Evolutionary conservation across 176 grass and related monocot genomes (phyloP).

Genomic region (Cenchrus purpureus): DNA sequence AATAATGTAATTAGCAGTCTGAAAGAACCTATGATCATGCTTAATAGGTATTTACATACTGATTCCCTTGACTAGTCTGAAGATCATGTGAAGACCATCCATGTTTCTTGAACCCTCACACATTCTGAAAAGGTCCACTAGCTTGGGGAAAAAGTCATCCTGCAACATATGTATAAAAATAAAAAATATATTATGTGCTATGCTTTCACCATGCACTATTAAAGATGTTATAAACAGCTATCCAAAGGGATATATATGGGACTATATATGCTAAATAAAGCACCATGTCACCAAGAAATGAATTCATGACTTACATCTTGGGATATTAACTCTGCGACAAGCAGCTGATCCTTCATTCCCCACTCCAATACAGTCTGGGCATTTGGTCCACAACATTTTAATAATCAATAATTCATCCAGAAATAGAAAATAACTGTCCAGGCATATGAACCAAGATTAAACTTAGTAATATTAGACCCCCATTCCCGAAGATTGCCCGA

Average conservation of each 20-base stretch:
- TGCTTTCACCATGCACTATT: not conserved
- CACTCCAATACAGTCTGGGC: slow-evolving; percentile 68
- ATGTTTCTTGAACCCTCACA: slow-evolving; percentile 69
- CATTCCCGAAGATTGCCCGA: not conserved
- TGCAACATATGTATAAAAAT: too few relatives aligned
- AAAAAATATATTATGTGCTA: too few relatives aligned
- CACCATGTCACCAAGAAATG: slow-evolving; percentile 17
- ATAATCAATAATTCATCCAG: slow-evolving; percentile 24
- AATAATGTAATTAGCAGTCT: slow-evolving; percentile 43
- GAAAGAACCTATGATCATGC: slow-evolving; percentile 29
- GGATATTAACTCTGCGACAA: slow-evolving; percentile 64
- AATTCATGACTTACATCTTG: slow-evolving; percentile 75
- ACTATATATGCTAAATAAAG: slow-evolving; percentile 28
- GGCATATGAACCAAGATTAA: slow-evolving; percentile 25
- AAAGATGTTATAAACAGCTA: slow-evolving; percentile 21
- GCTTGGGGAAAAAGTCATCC: slow-evolving; percentile 83
- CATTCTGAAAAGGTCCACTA: slow-evolving; percentile 73
- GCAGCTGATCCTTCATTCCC: slow-evolving; percentile 54
- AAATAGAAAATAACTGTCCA: not conserved
- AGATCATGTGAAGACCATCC: slow-evolving; percentile 76
- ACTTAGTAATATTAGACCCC: slow-evolving; percentile 2
- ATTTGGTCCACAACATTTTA: slow-evolving; percentile 39
- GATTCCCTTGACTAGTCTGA: slow-evolving; percentile 81
- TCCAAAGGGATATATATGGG: not conserved
- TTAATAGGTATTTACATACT: slow-evolving; percentile 66